Conservation (phyloP, 2,329 filamentous ascomycete species). For the Escovopsis weberi region DNA sequence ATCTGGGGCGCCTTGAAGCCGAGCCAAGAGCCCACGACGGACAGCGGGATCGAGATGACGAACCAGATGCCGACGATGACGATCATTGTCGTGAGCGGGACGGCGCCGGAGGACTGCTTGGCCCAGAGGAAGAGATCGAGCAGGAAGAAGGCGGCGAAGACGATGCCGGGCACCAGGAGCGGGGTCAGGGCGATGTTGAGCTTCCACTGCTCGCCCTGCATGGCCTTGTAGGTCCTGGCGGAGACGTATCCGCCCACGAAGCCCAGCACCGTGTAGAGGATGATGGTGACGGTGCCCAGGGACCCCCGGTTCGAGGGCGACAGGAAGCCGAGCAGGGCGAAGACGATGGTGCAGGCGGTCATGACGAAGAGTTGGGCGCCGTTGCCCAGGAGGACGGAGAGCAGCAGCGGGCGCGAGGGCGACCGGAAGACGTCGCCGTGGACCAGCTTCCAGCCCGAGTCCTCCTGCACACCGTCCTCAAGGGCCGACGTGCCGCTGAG, state of each 20-base stretch:
- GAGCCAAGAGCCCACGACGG: constrained; percentile 79
- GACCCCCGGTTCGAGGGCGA: constrained; percentile 93
- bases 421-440: constrained; percentile 94
- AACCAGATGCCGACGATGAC: constrained; percentile 93
- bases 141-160: constrained; percentile 82
- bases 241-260: constrained; percentile 87
- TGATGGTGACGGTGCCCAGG: constrained; percentile 79
- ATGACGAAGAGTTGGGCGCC: constrained; percentile 96
- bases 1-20: constrained; percentile 66
- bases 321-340: constrained; percentile 85
- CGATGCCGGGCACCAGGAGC: constrained; percentile 67
- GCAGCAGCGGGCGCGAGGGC: constrained; percentile 65
- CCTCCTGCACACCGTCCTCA: constrained; percentile 90
- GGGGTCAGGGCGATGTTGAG: constrained; percentile 82
- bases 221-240: constrained; percentile 83
- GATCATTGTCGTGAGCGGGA: constrained; percentile 94
- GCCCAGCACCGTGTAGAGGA: constrained; percentile 86
- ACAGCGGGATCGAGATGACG: constrained; percentile 84
- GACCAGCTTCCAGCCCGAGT: constrained; percentile 96
- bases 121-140: constrained; percentile 95
- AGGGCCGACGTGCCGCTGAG: constrained; percentile 63
- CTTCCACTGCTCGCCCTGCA: constrained; percentile 89
- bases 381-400: constrained; percentile 82
- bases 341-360: constrained; percentile 85
- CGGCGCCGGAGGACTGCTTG: constrained; percentile 79